Conservation (phyloP, 768 basidiomycete genomes). For the Tulasnella sp. region DNA sequence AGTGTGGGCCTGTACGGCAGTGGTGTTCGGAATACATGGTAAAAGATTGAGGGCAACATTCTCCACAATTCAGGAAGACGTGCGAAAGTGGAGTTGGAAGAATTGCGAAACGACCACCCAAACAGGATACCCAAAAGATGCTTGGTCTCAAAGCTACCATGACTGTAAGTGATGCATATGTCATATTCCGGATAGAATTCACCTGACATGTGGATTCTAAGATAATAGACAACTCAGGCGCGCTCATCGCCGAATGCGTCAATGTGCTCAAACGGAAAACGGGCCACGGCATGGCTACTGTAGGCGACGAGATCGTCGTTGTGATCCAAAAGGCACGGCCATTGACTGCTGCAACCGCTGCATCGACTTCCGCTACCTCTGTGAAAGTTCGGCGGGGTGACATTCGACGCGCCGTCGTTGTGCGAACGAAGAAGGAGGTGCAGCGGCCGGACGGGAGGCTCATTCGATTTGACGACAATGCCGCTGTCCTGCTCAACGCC, state of each 20-base stretch:
- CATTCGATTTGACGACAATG: conserved; percentile 93
- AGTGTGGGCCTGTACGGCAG: conserved; percentile 64
- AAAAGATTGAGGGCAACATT: conserved; percentile 49
- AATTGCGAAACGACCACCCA: conserved; percentile 29
- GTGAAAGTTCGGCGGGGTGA: conserved; percentile 90
- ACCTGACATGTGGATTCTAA: conserved; percentile 30
- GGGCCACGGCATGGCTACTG: conserved; percentile 74
- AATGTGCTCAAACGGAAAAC: conserved; percentile 94
- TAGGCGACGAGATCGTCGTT: conserved; percentile 93
- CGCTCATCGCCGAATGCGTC: conserved; percentile 87
- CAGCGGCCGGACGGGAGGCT: conserved; percentile 78
- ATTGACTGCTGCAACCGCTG: conserved; percentile 47
- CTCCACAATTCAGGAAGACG: background rate
- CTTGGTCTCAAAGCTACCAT: conserved; percentile 90
- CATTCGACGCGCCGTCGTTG: conserved; percentile 90
- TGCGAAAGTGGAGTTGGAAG: background rate
- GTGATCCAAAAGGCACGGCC: conserved; percentile 89
- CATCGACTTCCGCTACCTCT: conserved; percentile 44
- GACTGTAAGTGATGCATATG: conserved; percentile 40
- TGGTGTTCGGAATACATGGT: conserved; percentile 67
- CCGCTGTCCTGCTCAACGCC: conserved; percentile 85
- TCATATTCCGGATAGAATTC: background rate
- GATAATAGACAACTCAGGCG: conserved; percentile 98
- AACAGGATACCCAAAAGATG: conserved; percentile 37
- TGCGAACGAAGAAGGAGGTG: conserved; percentile 80